phyloP scores from a whole-genome alignment of 768 basidiomycete species.

The Tephrocybe sp. region DNA sequence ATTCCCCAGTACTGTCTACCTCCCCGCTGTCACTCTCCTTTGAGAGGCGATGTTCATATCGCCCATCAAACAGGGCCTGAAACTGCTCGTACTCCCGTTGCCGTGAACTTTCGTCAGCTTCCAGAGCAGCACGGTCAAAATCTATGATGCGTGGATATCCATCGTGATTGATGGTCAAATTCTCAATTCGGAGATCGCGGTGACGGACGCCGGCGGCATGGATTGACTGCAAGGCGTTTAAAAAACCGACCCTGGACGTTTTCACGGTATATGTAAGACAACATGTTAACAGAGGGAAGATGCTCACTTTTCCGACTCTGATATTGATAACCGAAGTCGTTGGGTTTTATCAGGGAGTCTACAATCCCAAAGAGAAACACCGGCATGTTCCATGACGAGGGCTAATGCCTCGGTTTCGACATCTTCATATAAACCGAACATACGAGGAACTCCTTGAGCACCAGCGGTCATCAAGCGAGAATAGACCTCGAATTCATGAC shows the following conservation, averaged over 20 bases:
- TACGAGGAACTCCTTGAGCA: constrained; percentile 9
- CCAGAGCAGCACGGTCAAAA: no score
- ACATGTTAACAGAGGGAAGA: no score
- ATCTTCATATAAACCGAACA: constrained; percentile 17
- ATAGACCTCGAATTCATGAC: constrained; percentile 17
- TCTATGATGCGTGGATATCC: constrained; percentile 18
- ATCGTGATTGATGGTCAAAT: constrained; percentile 18
- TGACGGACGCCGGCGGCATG: constrained; percentile 23
- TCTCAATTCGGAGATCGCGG: constrained; percentile 22
- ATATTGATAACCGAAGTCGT: not conserved
- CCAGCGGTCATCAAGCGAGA: constrained; percentile 4
- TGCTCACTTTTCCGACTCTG: not conserved
- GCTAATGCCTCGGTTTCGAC: constrained; percentile 10
- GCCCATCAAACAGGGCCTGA: not conserved
- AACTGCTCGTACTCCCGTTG: not conserved
- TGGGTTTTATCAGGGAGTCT: not conserved
- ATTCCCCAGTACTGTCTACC: not conserved
- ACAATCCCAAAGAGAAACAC: not conserved
- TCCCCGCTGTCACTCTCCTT: no score
- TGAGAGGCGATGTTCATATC: not conserved
- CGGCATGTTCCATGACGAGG: constrained; percentile 17
- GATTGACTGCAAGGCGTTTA: constrained; percentile 15
- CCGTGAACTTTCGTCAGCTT: not conserved
- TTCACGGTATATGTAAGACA: not conserved
- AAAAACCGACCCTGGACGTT: constrained; percentile 10